Conservation (phyloP, 1,284 basidiomycete species). For the Earliella scabrosa region DNA sequence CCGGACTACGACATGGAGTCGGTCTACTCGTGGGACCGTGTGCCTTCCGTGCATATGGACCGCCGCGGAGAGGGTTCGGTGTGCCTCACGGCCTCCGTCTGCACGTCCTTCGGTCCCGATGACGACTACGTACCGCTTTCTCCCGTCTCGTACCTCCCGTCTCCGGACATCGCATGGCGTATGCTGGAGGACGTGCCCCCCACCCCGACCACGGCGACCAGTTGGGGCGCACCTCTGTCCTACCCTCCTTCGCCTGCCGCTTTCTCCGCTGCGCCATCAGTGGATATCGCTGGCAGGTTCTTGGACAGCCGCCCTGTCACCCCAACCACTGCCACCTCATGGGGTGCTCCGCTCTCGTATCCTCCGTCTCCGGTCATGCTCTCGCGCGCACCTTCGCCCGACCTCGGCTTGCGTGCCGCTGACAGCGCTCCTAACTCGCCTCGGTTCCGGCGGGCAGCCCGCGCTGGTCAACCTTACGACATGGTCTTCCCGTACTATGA, state of each 20-base stretch:
- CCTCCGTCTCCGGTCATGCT: conserved; percentile 44
- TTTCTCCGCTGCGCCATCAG: conserved; percentile 39
- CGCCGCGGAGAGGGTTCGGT: conserved; percentile 61
- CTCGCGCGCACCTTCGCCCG: conserved; percentile 24
- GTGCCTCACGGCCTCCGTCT: conserved; percentile 54
- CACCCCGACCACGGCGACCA: conserved; percentile 45
- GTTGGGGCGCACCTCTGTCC: conserved; percentile 53
- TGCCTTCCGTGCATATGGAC: conserved; percentile 54
- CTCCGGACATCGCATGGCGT: conserved; percentile 47
- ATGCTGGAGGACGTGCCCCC: conserved; percentile 52
- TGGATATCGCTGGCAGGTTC: conserved; percentile 46
- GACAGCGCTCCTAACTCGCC: conserved; percentile 20
- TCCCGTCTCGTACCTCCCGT: conserved; percentile 36
- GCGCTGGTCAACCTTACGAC: conserved; percentile 2
- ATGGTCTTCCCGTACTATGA: conserved; percentile 12
- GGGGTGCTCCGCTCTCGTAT: conserved; percentile 49
- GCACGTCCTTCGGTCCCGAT: conserved; percentile 44
- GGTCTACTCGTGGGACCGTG: conserved; percentile 37
- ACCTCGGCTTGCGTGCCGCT: conserved; percentile 23
- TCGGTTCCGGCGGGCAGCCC: conserved; percentile 1
- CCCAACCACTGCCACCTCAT: conserved; percentile 47
- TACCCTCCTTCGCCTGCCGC: conserved; percentile 42
- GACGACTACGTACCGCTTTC: conserved; percentile 36
- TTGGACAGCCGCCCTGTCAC: conserved; percentile 43
- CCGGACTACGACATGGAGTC: conserved; percentile 45